Evolutionary conservation across 2,329 filamentous ascomycete genomes (phyloP).

Genomic region (Penicillium sp.): DNA sequence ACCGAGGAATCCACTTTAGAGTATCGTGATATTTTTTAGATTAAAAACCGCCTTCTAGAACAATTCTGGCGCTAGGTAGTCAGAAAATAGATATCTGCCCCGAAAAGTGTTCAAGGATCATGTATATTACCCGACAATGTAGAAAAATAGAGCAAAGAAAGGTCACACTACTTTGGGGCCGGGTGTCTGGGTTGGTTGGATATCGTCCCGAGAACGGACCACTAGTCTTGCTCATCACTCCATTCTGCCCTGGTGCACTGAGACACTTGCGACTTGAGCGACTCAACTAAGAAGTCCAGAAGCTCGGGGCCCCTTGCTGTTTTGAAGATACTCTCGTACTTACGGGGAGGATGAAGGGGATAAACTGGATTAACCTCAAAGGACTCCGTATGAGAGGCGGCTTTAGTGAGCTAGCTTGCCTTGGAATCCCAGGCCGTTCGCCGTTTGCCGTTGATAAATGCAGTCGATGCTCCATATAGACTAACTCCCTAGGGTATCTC

Average conservation of each 20-base stretch:
- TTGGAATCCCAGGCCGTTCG: no score
- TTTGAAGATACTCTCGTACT: background rate
- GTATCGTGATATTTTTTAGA: slow-evolving; percentile 1
- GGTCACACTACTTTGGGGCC: slow-evolving; percentile 6
- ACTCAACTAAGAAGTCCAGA: background rate
- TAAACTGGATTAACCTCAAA: no score
- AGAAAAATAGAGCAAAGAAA: background rate
- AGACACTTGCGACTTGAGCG: no score
- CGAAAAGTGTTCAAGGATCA: background rate
- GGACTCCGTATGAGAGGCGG: no score
- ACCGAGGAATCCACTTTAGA: slow-evolving; percentile 7
- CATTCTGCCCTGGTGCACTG: slow-evolving; percentile 1
- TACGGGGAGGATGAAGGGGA: no score
- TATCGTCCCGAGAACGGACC: slow-evolving; percentile 10
- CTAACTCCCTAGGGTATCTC: background rate
- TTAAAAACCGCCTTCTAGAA: slow-evolving; percentile 26
- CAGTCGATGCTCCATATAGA: background rate
- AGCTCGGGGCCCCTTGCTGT: background rate
- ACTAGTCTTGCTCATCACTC: background rate
- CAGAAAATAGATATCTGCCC: background rate
- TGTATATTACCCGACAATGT: slow-evolving; percentile 8
- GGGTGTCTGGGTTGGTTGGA: slow-evolving; percentile 17
- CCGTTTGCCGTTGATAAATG: no score
- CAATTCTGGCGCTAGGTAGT: slow-evolving; percentile 13
- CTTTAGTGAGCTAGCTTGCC: no score